Conservation (phyloP, 306 rosid species). For the Rubus idaeus region DNA sequence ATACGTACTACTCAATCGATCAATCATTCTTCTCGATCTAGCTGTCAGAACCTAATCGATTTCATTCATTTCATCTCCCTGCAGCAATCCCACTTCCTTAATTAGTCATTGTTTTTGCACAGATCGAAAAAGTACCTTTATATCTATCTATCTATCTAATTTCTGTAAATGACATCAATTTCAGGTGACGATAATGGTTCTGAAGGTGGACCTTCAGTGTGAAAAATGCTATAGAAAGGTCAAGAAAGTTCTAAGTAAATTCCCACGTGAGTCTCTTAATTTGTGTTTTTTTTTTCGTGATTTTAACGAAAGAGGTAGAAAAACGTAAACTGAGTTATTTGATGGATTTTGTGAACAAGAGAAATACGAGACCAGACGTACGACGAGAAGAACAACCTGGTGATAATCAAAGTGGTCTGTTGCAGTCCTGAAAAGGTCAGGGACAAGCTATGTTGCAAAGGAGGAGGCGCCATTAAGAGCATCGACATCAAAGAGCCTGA, state of each 20-base stretch:
- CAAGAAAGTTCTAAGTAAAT: slow-evolving; percentile 62
- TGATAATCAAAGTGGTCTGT: slow-evolving; percentile 64
- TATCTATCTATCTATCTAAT: neutral
- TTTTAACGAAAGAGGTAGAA: too few relatives aligned
- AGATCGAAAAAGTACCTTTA: neutral
- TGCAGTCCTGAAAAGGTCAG: slow-evolving; percentile 74
- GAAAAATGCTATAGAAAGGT: slow-evolving; percentile 68
- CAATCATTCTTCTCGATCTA: neutral
- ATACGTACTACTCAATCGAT: neutral
- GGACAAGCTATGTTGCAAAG: slow-evolving; percentile 57
- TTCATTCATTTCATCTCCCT: too few relatives aligned
- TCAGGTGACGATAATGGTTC: slow-evolving; percentile 54
- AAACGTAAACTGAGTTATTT: slow-evolving; percentile 32
- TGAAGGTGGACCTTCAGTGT: slow-evolving; percentile 78
- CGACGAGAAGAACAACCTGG: slow-evolving; percentile 53
- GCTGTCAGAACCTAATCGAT: neutral
- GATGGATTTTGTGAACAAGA: slow-evolving; percentile 46
- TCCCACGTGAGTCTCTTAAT: slow-evolving; percentile 65
- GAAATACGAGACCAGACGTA: slow-evolving; percentile 76
- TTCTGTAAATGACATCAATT: neutral
- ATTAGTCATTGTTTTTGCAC: neutral
- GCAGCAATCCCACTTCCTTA: neutral
- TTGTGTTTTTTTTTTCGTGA: too few relatives aligned
- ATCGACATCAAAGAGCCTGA: slow-evolving; percentile 58
- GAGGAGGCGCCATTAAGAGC: slow-evolving; percentile 54